Percentiles rank a stretch among this genome's conserved stretches.
These are phyloP conservation scores for Aspergillus japonicus DNA, from an alignment of 2,329 filamentous ascomycete genomes.

Conservation along the genomic window DNA sequence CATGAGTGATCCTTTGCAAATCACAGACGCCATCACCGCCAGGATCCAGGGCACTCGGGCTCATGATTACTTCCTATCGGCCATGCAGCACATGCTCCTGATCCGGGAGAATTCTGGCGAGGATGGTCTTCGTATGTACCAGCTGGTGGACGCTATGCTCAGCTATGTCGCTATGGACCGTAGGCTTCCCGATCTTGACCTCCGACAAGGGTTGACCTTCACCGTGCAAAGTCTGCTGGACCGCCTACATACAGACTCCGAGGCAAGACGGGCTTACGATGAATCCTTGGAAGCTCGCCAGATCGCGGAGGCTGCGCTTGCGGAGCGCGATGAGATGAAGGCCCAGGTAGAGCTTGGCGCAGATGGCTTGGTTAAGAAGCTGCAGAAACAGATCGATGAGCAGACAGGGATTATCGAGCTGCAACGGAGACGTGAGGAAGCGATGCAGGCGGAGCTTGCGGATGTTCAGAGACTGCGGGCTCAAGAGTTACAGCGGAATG, in stretches of 20 bases:
- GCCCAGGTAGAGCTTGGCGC: constrained; percentile 86
- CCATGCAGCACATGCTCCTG: constrained; percentile 89
- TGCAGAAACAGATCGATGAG: constrained; percentile 92
- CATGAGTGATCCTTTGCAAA: constrained; percentile 87
- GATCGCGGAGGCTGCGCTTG: constrained; percentile 92
- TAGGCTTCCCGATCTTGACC: constrained; percentile 89
- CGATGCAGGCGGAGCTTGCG: constrained; percentile 83
- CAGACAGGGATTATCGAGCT: constrained; percentile 88
- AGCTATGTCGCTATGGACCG: constrained; percentile 99
- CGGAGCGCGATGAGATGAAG: constrained; percentile 92
- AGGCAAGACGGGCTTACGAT: constrained; percentile 87
- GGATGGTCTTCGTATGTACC: constrained; percentile 91
- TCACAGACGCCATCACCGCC: constrained; percentile 87
- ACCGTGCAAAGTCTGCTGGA: constrained; percentile 94
- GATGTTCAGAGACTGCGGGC: constrained; percentile 81
- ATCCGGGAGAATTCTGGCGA: constrained; percentile 90
- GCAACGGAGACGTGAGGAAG: constrained; percentile 79
- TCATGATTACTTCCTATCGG: constrained; percentile 93
- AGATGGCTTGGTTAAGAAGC: constrained; percentile 86
- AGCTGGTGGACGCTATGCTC: constrained; percentile 97
- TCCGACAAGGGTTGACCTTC: constrained; percentile 96
- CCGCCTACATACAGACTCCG: constrained; percentile 93
- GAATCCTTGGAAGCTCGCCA: constrained; percentile 87
- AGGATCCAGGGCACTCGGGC: constrained; percentile 80
- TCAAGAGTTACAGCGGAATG: constrained; percentile 89